These are phyloP conservation scores for Lycium barbarum DNA, from an alignment of 257 asterid species.

Conservation along the genomic window DNA sequence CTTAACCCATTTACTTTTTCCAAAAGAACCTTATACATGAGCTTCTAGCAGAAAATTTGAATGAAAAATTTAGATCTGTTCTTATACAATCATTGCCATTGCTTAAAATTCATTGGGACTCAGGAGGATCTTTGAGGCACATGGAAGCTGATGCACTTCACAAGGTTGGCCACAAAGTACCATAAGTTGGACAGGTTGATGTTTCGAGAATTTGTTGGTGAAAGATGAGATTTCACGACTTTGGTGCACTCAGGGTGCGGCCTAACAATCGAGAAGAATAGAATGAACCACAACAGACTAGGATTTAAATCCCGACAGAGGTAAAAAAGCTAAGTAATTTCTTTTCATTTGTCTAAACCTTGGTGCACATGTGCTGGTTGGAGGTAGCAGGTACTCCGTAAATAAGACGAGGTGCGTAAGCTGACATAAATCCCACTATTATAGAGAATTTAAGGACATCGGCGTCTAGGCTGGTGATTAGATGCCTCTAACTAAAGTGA, in stretches of 20 bases:
- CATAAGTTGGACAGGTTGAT: not conserved
- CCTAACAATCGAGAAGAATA: not conserved
- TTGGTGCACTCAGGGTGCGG: not conserved
- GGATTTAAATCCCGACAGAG: not conserved
- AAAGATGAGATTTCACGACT: not conserved
- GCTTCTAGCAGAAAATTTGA: slow-evolving; percentile 9
- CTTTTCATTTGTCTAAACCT: not conserved
- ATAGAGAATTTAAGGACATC: not conserved
- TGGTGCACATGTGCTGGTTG: not conserved
- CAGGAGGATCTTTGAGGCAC: slow-evolving; percentile 1
- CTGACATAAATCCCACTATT: not conserved
- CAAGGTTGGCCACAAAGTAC: not conserved
- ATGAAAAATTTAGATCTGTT: not conserved
- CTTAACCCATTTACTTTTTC: slow-evolving; percentile 23
- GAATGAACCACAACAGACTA: not conserved
- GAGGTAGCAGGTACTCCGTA: not conserved
- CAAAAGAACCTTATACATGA: not conserved
- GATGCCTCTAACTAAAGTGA: not conserved
- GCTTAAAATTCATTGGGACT: not conserved
- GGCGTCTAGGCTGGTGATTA: not conserved
- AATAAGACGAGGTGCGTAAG: not conserved
- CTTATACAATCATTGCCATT: not conserved
- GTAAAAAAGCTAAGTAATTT: not conserved
- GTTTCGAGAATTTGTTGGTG: not conserved
- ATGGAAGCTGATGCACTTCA: not conserved